Conservation (phyloP, 306 rosid species). For the Castanea sativa region DNA sequence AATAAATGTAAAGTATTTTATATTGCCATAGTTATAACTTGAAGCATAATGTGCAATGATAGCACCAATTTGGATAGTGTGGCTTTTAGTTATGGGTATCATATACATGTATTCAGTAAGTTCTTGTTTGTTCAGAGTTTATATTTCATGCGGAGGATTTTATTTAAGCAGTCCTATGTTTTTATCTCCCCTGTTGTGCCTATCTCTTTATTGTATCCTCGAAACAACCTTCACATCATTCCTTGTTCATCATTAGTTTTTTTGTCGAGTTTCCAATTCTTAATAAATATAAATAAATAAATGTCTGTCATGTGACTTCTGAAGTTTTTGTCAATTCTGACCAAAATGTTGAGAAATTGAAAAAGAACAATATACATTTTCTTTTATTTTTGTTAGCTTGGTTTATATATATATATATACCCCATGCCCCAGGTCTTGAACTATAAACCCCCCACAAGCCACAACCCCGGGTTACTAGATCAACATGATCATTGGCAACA, state of each 20-base stretch:
- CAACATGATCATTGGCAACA: too few relatives aligned
- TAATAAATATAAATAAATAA: too few relatives aligned
- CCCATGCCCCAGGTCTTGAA: too few relatives aligned
- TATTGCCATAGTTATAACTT: constrained; percentile 29
- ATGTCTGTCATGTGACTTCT: too few relatives aligned
- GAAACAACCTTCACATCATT: neutral
- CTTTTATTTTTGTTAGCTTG: too few relatives aligned
- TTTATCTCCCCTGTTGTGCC: neutral
- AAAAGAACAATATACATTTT: too few relatives aligned
- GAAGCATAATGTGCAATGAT: constrained; percentile 24
- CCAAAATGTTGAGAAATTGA: too few relatives aligned
- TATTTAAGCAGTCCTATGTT: neutral
- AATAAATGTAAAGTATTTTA: constrained; percentile 35
- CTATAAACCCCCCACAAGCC: too few relatives aligned
- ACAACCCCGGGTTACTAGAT: too few relatives aligned
- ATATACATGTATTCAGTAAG: neutral
- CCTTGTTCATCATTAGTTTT: neutral
- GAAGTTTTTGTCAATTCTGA: too few relatives aligned
- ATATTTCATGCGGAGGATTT: neutral
- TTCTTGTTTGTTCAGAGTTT: neutral
- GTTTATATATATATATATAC: too few relatives aligned
- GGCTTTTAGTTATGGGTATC: constrained; percentile 11
- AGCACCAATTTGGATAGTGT: constrained; percentile 34
- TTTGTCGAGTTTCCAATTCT: too few relatives aligned
- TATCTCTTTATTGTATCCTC: neutral